These are phyloP conservation scores for Globisporangium irregulare DNA, from an alignment of 352 stramenopile genomes.

Conservation along the genomic window DNA sequence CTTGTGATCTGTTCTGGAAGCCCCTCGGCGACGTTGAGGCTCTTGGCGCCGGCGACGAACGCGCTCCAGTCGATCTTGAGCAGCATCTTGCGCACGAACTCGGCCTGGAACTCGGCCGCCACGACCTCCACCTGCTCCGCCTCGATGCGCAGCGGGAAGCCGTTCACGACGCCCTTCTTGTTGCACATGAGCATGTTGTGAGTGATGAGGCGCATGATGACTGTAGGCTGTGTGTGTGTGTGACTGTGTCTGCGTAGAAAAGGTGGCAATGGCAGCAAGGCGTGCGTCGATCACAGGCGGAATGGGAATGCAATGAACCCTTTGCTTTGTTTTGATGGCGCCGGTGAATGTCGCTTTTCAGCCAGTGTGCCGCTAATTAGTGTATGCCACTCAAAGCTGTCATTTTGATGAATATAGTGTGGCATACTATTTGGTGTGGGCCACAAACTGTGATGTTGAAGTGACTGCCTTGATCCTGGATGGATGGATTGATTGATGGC, in stretches of 20 bases:
- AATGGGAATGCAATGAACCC: conserved; percentile 2
- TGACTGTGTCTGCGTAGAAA: background rate
- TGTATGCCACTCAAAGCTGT: background rate
- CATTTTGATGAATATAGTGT: background rate
- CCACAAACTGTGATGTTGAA: conserved; percentile 1
- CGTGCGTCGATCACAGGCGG: background rate
- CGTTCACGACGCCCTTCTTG: conserved; percentile 91
- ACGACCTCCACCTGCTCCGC: conserved; percentile 78
- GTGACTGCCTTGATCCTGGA: background rate
- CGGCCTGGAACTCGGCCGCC: conserved; percentile 74
- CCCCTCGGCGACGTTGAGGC: conserved; percentile 65
- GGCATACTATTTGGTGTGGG: background rate
- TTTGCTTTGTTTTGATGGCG: conserved; percentile 1
- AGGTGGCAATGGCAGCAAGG: background rate
- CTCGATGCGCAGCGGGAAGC: conserved; percentile 91
- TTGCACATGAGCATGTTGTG: conserved; percentile 95
- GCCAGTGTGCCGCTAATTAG: background rate
- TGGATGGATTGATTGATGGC: background rate
- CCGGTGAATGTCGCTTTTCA: conserved; percentile 1
- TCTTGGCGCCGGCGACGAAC: conserved; percentile 77
- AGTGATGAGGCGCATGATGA: conserved; percentile 88
- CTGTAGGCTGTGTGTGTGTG: background rate
- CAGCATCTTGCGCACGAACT: conserved; percentile 89
- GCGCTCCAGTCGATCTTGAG: conserved; percentile 87
- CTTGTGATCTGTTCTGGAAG: conserved; percentile 53